Evolutionary conservation across 148 eudicot genomes (phyloP).

Genomic region (Polygonum aviculare): DNA sequence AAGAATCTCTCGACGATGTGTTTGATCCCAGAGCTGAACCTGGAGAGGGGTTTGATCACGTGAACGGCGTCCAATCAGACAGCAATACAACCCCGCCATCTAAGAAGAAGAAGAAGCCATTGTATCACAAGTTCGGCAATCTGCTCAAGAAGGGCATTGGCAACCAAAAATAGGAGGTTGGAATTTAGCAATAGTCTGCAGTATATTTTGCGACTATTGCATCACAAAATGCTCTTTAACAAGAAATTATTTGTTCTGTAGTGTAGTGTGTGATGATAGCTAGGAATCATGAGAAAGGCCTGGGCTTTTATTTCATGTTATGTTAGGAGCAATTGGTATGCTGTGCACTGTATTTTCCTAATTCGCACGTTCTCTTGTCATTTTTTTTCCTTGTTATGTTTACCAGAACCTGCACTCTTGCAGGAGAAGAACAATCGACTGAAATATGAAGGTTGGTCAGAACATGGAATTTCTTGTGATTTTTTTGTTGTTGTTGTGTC

Average conservation of each 20-base stretch:
- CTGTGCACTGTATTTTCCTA: neutral
- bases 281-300: slow-evolving; percentile 17
- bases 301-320: neutral
- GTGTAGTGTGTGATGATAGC: slow-evolving; percentile 14
- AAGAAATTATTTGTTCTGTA: neutral
- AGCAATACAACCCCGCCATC: slow-evolving; percentile 45
- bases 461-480: neutral
- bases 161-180: slow-evolving; percentile 41
- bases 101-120: slow-evolving; percentile 74
- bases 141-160: slow-evolving; percentile 70
- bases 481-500: too few species aligned
- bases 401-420: neutral
- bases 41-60: slow-evolving; percentile 44
- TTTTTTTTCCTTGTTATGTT: neutral
- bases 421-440: neutral
- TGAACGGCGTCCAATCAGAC: slow-evolving; percentile 40
- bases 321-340: slow-evolving; percentile 13
- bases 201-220: neutral
- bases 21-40: slow-evolving; percentile 50
- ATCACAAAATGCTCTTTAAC: neutral
- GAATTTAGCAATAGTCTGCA: neutral
- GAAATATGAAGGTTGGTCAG: neutral
- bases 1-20: slow-evolving; percentile 65
- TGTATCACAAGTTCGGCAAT: slow-evolving; percentile 70
- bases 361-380: neutral